Evolutionary conservation across 2,329 filamentous ascomycete species (phyloP).

Genomic region (Scedosporium minutisporum): DNA sequence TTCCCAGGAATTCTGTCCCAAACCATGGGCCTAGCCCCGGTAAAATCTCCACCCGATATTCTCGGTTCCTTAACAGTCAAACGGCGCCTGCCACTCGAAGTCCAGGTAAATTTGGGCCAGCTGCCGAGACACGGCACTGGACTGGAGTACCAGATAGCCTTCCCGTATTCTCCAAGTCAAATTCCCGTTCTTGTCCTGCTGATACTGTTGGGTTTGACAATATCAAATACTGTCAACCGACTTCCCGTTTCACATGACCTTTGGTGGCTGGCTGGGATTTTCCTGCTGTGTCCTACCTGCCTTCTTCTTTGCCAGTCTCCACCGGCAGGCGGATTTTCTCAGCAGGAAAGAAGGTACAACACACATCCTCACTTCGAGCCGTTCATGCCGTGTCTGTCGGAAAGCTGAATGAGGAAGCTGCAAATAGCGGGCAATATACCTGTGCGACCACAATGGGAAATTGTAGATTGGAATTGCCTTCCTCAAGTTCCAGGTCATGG

Average conservation of each 20-base stretch:
- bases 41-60: neutral
- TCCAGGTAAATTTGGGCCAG: neutral
- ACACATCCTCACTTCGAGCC: neutral
- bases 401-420: neutral
- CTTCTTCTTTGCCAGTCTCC: neutral
- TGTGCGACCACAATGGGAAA: neutral
- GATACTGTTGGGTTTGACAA: neutral
- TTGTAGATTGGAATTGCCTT: neutral
- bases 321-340: neutral
- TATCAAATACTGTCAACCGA: neutral
- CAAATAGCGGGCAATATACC: neutral
- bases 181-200: neutral
- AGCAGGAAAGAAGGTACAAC: neutral
- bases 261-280: neutral
- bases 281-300: neutral
- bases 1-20: neutral
- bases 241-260: neutral
- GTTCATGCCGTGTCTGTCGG: constrained; percentile 2
- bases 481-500: neutral
- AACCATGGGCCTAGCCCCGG: neutral
- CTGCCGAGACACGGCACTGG: neutral
- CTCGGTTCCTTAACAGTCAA: neutral
- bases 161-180: neutral
- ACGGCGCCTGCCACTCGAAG: neutral
- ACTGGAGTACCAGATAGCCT: neutral